Evolutionary conservation across 2,329 filamentous ascomycete species (phyloP).

Genomic region (Lachnellula willkommii): DNA sequence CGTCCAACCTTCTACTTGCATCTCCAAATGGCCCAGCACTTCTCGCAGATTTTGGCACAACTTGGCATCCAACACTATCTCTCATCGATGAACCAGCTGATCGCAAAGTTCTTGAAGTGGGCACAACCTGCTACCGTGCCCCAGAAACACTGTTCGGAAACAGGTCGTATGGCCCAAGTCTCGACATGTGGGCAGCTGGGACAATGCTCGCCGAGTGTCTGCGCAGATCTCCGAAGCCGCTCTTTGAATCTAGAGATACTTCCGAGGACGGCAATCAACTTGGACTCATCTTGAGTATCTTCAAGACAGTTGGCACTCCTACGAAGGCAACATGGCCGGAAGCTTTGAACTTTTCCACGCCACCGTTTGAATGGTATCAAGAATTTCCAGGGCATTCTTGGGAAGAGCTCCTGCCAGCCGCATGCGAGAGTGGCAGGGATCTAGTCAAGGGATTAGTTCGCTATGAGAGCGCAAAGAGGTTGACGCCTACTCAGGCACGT

Average conservation of each 20-base stretch:
- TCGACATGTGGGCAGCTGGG: conserved; percentile 89
- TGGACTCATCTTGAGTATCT: conserved; percentile 84
- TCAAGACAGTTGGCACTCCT: conserved; percentile 85
- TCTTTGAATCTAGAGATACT: conserved; percentile 73
- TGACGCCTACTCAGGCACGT: conserved; percentile 58
- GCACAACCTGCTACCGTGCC: conserved; percentile 84
- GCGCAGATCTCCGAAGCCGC: conserved; percentile 47
- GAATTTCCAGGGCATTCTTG: conserved; percentile 64
- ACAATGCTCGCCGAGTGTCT: conserved; percentile 75
- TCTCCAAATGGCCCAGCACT: conserved; percentile 65
- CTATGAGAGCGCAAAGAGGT: conserved; percentile 64
- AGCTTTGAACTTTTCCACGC: conserved; percentile 58
- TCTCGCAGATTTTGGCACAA: conserved; percentile 87
- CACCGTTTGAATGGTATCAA: conserved; percentile 88
- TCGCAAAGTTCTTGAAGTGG: conserved; percentile 83
- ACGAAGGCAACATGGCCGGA: conserved; percentile 79
- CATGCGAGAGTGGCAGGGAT: conserved; percentile 53
- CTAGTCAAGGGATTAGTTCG: conserved; percentile 63
- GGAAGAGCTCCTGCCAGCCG: conserved; percentile 62
- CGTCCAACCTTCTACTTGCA: conserved; percentile 75
- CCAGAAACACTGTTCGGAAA: conserved; percentile 89
- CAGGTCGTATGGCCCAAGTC: conserved; percentile 59
- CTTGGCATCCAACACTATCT: conserved; percentile 63
- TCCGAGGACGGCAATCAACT: conserved; percentile 86
- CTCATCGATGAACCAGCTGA: conserved; percentile 54